These are phyloP conservation scores for Purshia tridentata DNA, from an alignment of 306 rosid genomes.

Conservation along the genomic window DNA sequence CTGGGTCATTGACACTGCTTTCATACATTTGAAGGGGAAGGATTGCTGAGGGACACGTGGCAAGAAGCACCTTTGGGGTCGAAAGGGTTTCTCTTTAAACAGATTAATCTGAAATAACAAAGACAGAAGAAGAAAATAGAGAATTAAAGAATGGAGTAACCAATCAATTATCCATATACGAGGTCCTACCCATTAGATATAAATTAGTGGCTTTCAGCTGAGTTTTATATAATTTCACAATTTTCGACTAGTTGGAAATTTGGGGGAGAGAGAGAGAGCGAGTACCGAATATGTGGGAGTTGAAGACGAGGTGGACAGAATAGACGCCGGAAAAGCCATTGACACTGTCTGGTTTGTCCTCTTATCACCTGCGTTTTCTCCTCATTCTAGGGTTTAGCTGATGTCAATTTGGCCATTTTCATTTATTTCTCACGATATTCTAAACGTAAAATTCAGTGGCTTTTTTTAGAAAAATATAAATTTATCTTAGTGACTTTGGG, in stretches of 20 bases:
- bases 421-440: no score
- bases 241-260: neutral
- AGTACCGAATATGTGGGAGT: slow-evolving; percentile 28
- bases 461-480: no score
- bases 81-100: slow-evolving; percentile 15
- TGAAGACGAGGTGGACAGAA: slow-evolving; percentile 22
- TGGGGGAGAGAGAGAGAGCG: neutral
- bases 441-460: no score
- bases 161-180: neutral
- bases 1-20: slow-evolving; percentile 31
- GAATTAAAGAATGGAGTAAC: neutral
- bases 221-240: neutral
- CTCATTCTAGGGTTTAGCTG: slow-evolving; percentile 29
- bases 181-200: no score
- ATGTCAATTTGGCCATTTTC: neutral
- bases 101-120: slow-evolving; percentile 31
- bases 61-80: slow-evolving; percentile 4
- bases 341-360: slow-evolving; percentile 9
- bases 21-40: slow-evolving; percentile 9
- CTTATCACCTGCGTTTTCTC: slow-evolving; percentile 30
- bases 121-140: neutral
- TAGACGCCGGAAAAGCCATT: slow-evolving; percentile 42
- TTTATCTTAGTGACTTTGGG: no score
- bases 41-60: slow-evolving; percentile 2
- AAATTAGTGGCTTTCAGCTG: no score